Percentiles rank a stretch among this genome's conserved stretches.
phyloP scores from a whole-genome alignment of 495 filamentous ascomycete genomes.

The Penicillium canescens region DNA sequence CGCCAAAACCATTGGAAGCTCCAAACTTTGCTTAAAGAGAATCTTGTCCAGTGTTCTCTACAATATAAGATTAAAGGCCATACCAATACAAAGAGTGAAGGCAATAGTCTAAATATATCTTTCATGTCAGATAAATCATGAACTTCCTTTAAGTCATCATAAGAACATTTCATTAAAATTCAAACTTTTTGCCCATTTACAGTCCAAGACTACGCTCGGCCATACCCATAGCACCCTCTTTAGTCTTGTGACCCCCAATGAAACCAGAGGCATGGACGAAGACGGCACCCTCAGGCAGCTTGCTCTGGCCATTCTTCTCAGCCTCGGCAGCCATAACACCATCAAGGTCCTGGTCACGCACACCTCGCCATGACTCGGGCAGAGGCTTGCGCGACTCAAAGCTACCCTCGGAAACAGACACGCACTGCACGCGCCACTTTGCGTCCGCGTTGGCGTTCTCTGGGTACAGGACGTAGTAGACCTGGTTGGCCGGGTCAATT shows the following conservation, averaged over 20 bases:
- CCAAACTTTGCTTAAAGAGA: too few species aligned
- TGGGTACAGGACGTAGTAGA: conserved; percentile 87
- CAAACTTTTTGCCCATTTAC: conserved; percentile 27
- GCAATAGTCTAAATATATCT: too few species aligned
- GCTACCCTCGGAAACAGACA: conserved; percentile 74
- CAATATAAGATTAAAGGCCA: too few species aligned
- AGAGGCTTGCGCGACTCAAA: conserved; percentile 89
- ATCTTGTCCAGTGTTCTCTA: not conserved
- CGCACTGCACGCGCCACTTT: conserved; percentile 92
- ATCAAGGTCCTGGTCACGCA: conserved; percentile 81
- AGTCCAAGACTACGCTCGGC: conserved; percentile 68
- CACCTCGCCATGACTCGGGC: conserved; percentile 87
- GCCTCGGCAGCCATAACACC: conserved; percentile 64
- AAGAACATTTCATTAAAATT: conserved; percentile 5
- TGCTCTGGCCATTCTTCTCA: conserved; percentile 38
- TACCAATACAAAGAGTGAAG: too few species aligned
- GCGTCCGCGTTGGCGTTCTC: conserved; percentile 68
- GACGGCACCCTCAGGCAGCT: conserved; percentile 64
- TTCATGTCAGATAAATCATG: too few species aligned
- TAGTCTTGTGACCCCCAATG: conserved; percentile 91
- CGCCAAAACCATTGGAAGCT: too few species aligned
- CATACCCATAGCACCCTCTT: conserved; percentile 87
- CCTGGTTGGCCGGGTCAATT: conserved; percentile 44
- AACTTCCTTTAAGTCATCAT: too few species aligned
- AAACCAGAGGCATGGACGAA: conserved; percentile 96